These are phyloP conservation scores for Neurospora sp. DNA, from an alignment of 495 filamentous ascomycete genomes.

Conservation along the genomic window DNA sequence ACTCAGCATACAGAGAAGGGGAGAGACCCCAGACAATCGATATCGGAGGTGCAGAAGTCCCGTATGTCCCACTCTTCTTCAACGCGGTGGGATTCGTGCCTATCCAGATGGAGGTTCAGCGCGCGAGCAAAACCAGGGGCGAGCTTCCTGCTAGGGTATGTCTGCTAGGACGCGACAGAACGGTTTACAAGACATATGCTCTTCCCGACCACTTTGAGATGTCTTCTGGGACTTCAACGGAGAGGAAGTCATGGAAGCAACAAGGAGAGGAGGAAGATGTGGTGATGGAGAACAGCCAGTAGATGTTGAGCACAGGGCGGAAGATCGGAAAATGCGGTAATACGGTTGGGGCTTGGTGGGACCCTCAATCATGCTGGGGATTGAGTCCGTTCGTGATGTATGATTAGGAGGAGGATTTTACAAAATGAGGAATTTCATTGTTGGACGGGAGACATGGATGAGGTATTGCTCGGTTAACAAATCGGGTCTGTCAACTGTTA, in stretches of 20 bases:
- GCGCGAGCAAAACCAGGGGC: constrained; percentile 21
- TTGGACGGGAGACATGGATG: background rate
- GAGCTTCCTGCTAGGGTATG: constrained; percentile 33
- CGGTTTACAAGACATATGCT: constrained; percentile 32
- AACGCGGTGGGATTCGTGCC: constrained; percentile 29
- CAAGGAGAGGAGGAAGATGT: background rate
- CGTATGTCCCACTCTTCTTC: constrained; percentile 16
- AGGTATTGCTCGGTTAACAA: background rate
- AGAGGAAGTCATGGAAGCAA: background rate
- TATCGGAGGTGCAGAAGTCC: background rate
- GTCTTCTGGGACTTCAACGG: background rate
- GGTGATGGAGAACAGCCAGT: background rate
- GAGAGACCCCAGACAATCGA: background rate
- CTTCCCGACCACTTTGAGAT: constrained; percentile 21
- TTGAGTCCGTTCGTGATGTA: background rate
- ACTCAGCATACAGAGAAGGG: constrained; percentile 4
- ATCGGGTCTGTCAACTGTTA: background rate
- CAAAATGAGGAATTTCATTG: background rate
- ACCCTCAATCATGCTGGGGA: background rate
- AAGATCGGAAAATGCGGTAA: background rate
- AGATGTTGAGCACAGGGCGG: background rate
- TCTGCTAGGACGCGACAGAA: constrained; percentile 32
- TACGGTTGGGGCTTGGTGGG: background rate
- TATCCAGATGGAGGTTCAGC: constrained; percentile 36
- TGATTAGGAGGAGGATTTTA: background rate